Evolutionary conservation across 2,329 filamentous ascomycete genomes (phyloP).

Genomic region (Beauveria sp.): DNA sequence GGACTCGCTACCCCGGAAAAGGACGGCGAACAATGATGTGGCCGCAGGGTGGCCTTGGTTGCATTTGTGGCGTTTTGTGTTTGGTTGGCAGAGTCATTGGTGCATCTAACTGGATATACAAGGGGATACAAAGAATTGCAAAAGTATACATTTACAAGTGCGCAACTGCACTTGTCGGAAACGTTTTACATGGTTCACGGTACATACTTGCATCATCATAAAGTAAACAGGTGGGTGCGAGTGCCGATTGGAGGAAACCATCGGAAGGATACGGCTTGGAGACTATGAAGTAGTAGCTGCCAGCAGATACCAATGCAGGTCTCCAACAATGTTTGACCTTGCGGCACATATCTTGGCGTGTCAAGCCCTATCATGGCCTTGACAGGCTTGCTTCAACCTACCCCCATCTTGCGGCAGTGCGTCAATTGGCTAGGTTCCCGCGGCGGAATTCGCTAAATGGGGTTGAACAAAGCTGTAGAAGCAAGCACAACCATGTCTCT

Average conservation of each 20-base stretch:
- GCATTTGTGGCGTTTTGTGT: not conserved
- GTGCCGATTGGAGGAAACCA: not conserved
- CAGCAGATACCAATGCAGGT: not conserved
- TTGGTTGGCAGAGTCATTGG: not conserved
- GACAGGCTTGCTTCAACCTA: not conserved
- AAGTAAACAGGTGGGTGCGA: not conserved
- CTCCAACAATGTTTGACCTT: not conserved
- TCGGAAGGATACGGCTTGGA: too few species aligned
- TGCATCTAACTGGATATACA: not conserved
- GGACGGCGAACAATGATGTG: not conserved
- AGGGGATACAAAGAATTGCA: not conserved
- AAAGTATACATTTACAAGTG: not conserved
- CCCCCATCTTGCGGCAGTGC: too few species aligned
- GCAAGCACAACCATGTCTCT: too few species aligned
- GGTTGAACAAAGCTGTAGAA: too few species aligned
- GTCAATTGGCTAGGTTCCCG: not conserved
- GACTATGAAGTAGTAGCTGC: too few species aligned
- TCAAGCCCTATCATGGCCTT: not conserved
- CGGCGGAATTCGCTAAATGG: not conserved
- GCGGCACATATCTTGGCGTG: not conserved
- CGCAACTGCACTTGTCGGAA: not conserved
- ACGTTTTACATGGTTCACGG: not conserved
- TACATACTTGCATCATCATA: not conserved
- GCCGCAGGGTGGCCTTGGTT: not conserved
- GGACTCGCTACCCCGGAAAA: conserved; percentile 37